Conservation (phyloP, 192 early-diverging fungal species). For the Podila epicladia region DNA sequence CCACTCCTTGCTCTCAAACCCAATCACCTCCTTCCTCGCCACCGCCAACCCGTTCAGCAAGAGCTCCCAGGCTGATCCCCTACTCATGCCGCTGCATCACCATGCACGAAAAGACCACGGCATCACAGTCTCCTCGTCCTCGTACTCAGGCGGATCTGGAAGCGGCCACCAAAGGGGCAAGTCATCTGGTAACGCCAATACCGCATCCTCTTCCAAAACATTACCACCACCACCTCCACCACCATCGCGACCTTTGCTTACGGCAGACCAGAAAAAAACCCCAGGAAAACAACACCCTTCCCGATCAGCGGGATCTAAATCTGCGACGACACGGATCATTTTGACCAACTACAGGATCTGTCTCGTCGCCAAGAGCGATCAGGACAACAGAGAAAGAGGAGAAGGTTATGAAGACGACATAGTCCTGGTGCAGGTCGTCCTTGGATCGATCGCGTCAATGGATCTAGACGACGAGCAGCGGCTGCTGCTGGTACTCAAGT, state of each 20-base stretch:
- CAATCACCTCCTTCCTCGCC: not conserved
- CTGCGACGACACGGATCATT: not conserved
- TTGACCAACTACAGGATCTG: not conserved
- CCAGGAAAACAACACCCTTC: not conserved
- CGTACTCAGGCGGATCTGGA: too few relatives aligned
- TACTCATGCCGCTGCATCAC: not conserved
- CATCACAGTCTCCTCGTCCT: not conserved
- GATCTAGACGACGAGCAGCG: not conserved
- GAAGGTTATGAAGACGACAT: not conserved
- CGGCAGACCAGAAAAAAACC: too few relatives aligned
- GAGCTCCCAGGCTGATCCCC: conserved; percentile 9
- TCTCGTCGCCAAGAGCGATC: not conserved
- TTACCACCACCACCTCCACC: not conserved
- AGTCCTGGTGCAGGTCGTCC: not conserved
- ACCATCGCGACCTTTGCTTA: too few relatives aligned
- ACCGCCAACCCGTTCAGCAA: not conserved
- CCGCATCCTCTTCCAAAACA: not conserved
- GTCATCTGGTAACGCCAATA: too few relatives aligned
- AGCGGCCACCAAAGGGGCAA: too few relatives aligned
- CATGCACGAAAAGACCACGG: not conserved
- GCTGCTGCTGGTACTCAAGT: not conserved
- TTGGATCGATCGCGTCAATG: not conserved
- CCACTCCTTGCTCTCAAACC: not conserved
- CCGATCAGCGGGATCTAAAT: not conserved
- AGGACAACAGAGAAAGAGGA: not conserved